Evolutionary conservation across 1,284 basidiomycete genomes (phyloP), one percentile per base, ranked within the genome.

Genomic region (Coniferiporia sulphurascens): DNA sequence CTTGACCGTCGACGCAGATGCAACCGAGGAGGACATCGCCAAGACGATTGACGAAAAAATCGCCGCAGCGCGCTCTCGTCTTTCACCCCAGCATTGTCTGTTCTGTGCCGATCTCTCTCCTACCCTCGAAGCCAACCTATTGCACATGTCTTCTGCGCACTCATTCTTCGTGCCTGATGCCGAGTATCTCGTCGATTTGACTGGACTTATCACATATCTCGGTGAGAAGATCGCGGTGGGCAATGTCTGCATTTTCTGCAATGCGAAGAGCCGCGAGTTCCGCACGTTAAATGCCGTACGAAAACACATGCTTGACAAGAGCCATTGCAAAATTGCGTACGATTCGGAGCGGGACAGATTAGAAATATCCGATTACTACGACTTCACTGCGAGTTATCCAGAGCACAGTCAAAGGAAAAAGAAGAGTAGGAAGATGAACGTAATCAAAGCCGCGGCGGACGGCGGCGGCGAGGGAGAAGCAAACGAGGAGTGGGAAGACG

Each of bases 101-200:
- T 99, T 99, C 79, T 99, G 97, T 75, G 63, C 82, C 12, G 67
- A 76, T 46, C 66, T 75, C 12, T 80, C 83, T 9, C 41, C 76
- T 0, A 76, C 84, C 1, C 73, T 95, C 36, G 78, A 85, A 5
- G 80, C 79, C 6, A 94, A 89, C 66, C 78, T 97, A 19, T 75
- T 79, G 0, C 97, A 99, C 78, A 99, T 99, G 97, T 84, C 87
- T 36, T 72, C 74, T 48, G 73, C 73, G 0, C 97, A 99, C 74
- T 94, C 94, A 27, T 99, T 99, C 81, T 98, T 97, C 79, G 81
- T 99, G 61, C 97, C 97, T 48, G 96, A 99, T 65, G 85, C 85
- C 44, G 93, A 98, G 48, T 96, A 92, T 72, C 84, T 99, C 62
- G 76, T 90, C 65, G 93, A 99, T 72, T 73, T 91, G 34, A 65